These are phyloP conservation scores for Colletotrichum truncatum DNA, from an alignment of 2,329 filamentous ascomycete species.

Conservation along the genomic window DNA sequence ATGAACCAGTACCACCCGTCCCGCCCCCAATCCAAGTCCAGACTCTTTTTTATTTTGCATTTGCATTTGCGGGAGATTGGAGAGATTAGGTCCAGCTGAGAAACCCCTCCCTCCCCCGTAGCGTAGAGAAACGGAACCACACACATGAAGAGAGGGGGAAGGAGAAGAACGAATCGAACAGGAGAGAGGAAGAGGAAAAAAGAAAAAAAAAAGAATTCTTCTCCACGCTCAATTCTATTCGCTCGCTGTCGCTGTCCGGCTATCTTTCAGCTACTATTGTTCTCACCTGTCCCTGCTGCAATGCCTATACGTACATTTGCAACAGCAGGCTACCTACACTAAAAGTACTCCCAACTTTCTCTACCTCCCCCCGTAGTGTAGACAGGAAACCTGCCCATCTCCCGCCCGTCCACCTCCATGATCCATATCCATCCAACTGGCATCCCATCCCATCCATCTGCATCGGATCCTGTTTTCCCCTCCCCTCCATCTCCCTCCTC, in stretches of 20 bases:
- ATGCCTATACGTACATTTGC: too few species aligned
- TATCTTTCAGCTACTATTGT: too few species aligned
- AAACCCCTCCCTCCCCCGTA: not conserved
- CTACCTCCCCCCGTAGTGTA: too few species aligned
- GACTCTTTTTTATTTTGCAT: not conserved
- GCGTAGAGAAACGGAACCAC: not conserved
- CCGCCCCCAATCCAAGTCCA: constrained; percentile 16
- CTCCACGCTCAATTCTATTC: too few species aligned
- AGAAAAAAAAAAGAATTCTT: not conserved
- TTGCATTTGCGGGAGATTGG: constrained; percentile 15
- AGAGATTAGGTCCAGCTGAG: constrained; percentile 9
- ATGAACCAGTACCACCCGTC: constrained; percentile 11
- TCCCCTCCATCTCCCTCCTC: not conserved
- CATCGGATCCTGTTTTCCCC: constrained; percentile 14
- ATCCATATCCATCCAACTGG: not conserved
- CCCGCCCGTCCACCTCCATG: not conserved
- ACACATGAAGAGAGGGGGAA: not conserved
- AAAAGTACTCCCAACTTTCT: too few species aligned
- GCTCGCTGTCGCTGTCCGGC: too few species aligned
- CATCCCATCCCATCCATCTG: not conserved
- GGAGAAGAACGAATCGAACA: too few species aligned
- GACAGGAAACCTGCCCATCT: too few species aligned
- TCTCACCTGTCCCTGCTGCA: too few species aligned
- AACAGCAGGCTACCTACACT: too few species aligned
- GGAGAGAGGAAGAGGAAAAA: not conserved